Conservation (phyloP, 2,329 filamentous ascomycete species). For the Hortaea werneckii region DNA sequence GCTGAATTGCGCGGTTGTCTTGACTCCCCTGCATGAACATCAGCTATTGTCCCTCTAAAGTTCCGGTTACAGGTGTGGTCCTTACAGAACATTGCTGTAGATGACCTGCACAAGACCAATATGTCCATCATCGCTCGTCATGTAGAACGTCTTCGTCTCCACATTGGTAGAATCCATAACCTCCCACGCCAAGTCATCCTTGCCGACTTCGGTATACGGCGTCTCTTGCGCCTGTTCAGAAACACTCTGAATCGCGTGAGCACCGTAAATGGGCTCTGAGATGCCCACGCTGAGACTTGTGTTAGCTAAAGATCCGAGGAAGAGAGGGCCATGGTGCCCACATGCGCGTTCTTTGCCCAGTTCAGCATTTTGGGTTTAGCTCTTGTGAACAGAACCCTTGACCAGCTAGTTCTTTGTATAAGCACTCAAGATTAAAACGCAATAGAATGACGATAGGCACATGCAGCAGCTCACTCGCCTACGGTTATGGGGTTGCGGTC, state of each 20-base stretch:
- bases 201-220: slow-evolving; percentile 69
- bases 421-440: no score
- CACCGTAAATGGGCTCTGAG: slow-evolving; percentile 91
- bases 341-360: slow-evolving; percentile 88
- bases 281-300: slow-evolving; percentile 51
- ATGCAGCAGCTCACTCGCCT: no score
- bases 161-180: slow-evolving; percentile 75
- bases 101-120: slow-evolving; percentile 81
- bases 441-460: no score
- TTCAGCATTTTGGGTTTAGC: slow-evolving; percentile 61
- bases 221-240: slow-evolving; percentile 67
- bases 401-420: no score
- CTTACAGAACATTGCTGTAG: slow-evolving; percentile 93
- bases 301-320: slow-evolving; percentile 11
- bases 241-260: slow-evolving; percentile 76
- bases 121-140: slow-evolving; percentile 67
- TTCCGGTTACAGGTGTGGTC: neutral
- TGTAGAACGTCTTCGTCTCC: slow-evolving; percentile 91
- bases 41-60: neutral
- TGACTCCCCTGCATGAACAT: slow-evolving; percentile 81
- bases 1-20: slow-evolving; percentile 88
- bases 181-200: slow-evolving; percentile 73
- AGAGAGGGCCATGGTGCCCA: slow-evolving; percentile 11
- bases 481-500: no score
- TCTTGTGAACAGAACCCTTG: neutral